Percentiles rank a stretch among this genome's conserved stretches.
Conservation (phyloP, 2,329 filamentous ascomycete species). For the Cytospora paraplurivora region DNA sequence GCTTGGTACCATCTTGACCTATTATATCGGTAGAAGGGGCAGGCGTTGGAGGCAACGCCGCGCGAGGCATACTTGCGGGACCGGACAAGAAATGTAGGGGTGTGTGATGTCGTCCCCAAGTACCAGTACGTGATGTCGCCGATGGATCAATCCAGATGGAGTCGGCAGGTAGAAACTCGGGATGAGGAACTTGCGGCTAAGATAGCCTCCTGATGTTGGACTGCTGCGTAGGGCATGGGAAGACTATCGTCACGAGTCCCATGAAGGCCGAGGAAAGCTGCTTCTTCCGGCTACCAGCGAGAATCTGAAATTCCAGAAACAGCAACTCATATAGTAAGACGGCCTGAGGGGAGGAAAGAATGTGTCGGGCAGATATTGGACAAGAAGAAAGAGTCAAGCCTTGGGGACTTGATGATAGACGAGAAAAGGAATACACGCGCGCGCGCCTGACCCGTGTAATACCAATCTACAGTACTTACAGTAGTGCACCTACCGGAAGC, state of each 20-base stretch:
- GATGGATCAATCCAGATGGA: no score
- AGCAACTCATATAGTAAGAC: neutral
- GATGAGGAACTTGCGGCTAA: no score
- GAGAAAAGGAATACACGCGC: neutral
- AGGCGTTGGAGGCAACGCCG: conserved; percentile 71
- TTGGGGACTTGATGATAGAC: neutral
- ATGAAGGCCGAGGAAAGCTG: no score
- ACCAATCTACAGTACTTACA: no score
- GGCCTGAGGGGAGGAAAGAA: conserved; percentile 6
- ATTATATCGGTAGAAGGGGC: conserved; percentile 79
- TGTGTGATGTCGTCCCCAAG: neutral
- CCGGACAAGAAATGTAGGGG: neutral
- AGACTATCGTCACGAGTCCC: no score
- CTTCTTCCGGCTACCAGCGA: neutral
- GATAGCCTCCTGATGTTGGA: no score
- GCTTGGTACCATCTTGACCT: conserved; percentile 66
- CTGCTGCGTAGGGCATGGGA: no score
- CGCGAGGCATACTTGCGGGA: conserved; percentile 60
- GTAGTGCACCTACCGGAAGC: neutral
- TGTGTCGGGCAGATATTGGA: neutral
- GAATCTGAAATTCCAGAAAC: neutral
- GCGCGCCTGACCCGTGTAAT: neutral
- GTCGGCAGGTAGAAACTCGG: no score
- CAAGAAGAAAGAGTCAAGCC: neutral
- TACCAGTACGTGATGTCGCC: neutral